These are phyloP conservation scores for Geotrichum fermentans DNA, from an alignment of 1,139 yeast species.

Conservation along the genomic window DNA sequence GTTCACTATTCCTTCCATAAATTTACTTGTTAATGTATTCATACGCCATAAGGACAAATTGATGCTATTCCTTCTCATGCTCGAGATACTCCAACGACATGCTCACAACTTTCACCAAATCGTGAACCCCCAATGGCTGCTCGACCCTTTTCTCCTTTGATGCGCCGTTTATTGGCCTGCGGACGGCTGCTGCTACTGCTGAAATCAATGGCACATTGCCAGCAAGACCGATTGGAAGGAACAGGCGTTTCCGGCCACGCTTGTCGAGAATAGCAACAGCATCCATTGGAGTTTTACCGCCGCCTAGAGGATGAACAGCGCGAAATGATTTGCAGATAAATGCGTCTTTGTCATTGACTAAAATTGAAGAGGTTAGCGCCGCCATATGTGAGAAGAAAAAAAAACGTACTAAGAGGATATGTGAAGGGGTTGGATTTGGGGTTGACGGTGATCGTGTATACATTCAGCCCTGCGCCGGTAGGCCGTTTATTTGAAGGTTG, in stretches of 20 bases:
- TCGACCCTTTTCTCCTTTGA: too few relatives aligned
- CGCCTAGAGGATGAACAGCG: slow-evolving; percentile 18
- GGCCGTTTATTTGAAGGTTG: too few relatives aligned
- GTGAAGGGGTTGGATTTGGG: not conserved
- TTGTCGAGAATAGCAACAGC: slow-evolving; percentile 14
- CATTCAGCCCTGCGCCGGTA: not conserved
- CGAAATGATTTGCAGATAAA: slow-evolving; percentile 1
- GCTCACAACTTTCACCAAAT: not conserved
- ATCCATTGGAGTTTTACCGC: slow-evolving; percentile 16
- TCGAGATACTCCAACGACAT: not conserved
- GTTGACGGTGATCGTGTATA: slow-evolving; percentile 6
- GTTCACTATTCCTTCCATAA: too few relatives aligned
- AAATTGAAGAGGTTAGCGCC: not conserved
- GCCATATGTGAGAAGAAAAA: not conserved
- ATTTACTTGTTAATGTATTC: too few relatives aligned
- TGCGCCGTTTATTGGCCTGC: too few relatives aligned
- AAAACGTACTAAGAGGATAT: slow-evolving; percentile 4
- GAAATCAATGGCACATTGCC: not conserved
- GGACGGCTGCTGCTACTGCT: not conserved
- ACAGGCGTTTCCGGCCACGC: slow-evolving; percentile 9
- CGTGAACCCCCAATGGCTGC: not conserved
- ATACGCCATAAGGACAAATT: too few relatives aligned
- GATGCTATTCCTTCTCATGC: too few relatives aligned
- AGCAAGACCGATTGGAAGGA: slow-evolving; percentile 13
- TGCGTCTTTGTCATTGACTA: slow-evolving; percentile 14